phyloP scores from a whole-genome alignment of 257 asterid genomes.

The Eucommia ulmoides region DNA sequence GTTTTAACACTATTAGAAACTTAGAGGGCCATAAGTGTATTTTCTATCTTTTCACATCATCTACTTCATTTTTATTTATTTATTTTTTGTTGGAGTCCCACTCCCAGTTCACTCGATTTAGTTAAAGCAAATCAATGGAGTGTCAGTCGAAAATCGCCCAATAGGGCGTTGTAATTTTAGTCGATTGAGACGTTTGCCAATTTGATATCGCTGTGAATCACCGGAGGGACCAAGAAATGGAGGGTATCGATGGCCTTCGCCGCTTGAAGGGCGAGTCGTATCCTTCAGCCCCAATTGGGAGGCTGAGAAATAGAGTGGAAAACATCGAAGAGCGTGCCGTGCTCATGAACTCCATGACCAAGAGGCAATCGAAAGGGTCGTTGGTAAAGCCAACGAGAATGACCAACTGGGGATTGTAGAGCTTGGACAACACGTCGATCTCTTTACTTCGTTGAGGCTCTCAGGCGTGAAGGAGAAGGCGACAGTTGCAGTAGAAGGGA shows the following conservation, averaged over 20 bases:
- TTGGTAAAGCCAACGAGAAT: conserved; percentile 65
- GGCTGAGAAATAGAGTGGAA: conserved; percentile 49
- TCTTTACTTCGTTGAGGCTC: conserved; percentile 52
- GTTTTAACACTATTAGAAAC: too few relatives aligned
- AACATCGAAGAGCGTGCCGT: conserved; percentile 71
- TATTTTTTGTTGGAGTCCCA: too few relatives aligned
- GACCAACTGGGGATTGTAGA: conserved; percentile 56
- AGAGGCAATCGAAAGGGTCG: conserved; percentile 32
- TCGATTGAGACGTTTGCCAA: conserved; percentile 75
- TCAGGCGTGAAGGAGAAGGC: conserved; percentile 20
- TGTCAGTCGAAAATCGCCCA: conserved; percentile 86
- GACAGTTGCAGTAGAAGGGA: too few relatives aligned
- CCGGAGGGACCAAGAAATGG: conserved; percentile 53
- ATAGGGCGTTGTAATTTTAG: conserved; percentile 50
- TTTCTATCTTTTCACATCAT: too few relatives aligned
- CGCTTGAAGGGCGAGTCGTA: conserved; percentile 55
- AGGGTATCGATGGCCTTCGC: conserved; percentile 59
- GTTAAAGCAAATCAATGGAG: too few relatives aligned
- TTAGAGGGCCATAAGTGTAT: too few relatives aligned
- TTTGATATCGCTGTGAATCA: conserved; percentile 74
- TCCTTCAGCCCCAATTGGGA: conserved; percentile 66
- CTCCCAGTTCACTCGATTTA: too few relatives aligned
- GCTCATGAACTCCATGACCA: conserved; percentile 82
- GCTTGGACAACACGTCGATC: conserved; percentile 49
- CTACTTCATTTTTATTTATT: too few relatives aligned